phyloP scores from a whole-genome alignment of 2,329 filamentous ascomycete genomes.

The Alternaria metachromatica region DNA sequence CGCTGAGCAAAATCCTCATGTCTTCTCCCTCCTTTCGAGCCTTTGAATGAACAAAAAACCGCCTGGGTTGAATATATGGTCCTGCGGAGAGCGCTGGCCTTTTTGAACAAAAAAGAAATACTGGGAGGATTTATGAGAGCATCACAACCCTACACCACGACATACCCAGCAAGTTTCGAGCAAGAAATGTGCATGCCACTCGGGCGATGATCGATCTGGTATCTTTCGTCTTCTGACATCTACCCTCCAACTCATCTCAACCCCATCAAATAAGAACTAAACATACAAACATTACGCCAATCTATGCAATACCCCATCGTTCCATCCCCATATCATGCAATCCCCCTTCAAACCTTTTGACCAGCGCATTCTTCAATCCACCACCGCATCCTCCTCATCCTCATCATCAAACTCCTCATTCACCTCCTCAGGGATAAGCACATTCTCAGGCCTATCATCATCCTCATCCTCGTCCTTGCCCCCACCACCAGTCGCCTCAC shows the following conservation, averaged over 20 bases:
- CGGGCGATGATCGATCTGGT: not conserved
- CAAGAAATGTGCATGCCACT: not conserved
- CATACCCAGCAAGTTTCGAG: not conserved
- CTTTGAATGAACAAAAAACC: not conserved
- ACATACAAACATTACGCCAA: not conserved
- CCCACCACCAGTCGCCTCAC: slow-evolving; percentile 39
- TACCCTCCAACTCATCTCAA: not conserved
- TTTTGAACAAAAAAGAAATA: no score
- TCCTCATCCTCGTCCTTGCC: slow-evolving; percentile 28
- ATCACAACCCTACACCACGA: rapidly evolving
- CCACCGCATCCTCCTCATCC: slow-evolving; percentile 4
- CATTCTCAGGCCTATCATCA: slow-evolving; percentile 41
- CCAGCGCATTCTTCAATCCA: no score
- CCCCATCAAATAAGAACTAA: not conserved
- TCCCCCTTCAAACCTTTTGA: not conserved
- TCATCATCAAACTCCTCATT: slow-evolving; percentile 4
- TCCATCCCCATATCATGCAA: not conserved
- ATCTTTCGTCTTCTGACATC: not conserved
- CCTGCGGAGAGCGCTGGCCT: not conserved
- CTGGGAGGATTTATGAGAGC: no score
- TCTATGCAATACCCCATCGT: not conserved
- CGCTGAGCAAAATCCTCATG: no score
- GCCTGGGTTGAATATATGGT: rapidly evolving
- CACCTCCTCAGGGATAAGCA: slow-evolving; percentile 25
- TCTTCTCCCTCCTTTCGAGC: not conserved